Base-by-base conservation (phyloP, 2,329 filamentous ascomycete genomes). In the Beauveria scarabaeidicola region DNA sequence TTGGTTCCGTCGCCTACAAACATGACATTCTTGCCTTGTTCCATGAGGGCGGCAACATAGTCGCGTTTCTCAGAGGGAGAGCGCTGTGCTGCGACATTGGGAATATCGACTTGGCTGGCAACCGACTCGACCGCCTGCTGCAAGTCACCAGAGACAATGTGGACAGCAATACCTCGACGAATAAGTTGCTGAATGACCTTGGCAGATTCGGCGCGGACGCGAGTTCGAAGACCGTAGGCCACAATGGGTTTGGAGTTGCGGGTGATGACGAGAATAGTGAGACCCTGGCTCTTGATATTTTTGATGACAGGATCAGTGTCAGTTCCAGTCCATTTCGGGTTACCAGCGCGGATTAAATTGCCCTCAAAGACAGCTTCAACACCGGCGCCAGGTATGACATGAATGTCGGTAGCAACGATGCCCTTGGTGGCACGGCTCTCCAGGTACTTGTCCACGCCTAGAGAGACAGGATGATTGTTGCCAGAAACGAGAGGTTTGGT, bases 1-100 rank as follows among this genome's bases (percentile, higher is more conserved):
- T 87, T 87, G 8, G 82, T 85, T 11, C 85, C 84, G 64, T 87
- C 84, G 36, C 85, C 84, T 44, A 79, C 75, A 70, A 87, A 87
- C 58, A 87, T 70, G 58, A 83, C 77, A 25, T 48, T 60, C 29
- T 65, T 67, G n/a, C 63, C 65, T 19, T 63, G 29, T 19, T 61
- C 61, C 56, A 75, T 72, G 48, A 79, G 69, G 1, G 58, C 59
- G 54, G 73, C 69, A 55, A 86, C 71, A 66, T 85, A 86, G 2
- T 71, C 67, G 25, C 77, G 74, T 65, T 87, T 87, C 62, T 82
- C 75, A 2, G 71, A 70, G 0, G 84, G 83, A 0, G 75, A 77
- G 66, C 77, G 75, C 27, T 77, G 73, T 8, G 75, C 74, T 17
- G 71, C 72, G 2, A 77, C 72, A 29, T 80, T 74, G 1, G 72